phyloP scores from a whole-genome alignment of 208 protist species.

The Acanthamoeba culbertsoni region DNA sequence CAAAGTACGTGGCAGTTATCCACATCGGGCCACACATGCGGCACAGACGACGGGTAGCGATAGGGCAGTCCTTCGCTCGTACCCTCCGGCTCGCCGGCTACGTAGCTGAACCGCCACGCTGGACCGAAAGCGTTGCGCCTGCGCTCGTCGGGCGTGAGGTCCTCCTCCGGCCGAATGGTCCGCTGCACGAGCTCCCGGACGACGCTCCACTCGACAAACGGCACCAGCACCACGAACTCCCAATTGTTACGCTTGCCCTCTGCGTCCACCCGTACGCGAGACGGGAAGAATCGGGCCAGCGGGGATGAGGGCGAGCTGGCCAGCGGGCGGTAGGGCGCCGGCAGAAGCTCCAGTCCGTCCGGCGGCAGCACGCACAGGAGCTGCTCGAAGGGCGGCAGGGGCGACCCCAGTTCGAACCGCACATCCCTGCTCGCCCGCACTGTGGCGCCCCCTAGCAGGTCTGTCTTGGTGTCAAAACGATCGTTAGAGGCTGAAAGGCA shows the following conservation, averaged over 20 bases:
- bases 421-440: neutral
- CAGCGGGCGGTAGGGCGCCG: neutral
- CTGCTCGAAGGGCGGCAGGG: slow-evolving; percentile 96
- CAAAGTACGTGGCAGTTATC: slow-evolving; percentile 14
- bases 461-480: neutral
- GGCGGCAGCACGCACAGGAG: slow-evolving; percentile 78
- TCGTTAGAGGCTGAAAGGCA: neutral
- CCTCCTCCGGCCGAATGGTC: neutral
- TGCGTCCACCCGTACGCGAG: slow-evolving; percentile 95
- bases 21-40: neutral
- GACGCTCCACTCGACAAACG: slow-evolving; percentile 85
- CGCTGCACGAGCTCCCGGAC: neutral
- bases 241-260: slow-evolving; percentile 95
- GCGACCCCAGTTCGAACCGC: slow-evolving; percentile 74
- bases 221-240: slow-evolving; percentile 88
- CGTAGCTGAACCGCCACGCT: neutral
- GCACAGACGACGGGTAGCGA: neutral
- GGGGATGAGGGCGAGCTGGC: slow-evolving; percentile 2
- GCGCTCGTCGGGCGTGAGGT: slow-evolving; percentile 9
- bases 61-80: neutral
- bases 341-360: neutral
- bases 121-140: neutral
- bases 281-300: slow-evolving; percentile 86
- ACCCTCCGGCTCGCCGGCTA: neutral
- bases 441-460: neutral